Percentiles rank a stretch among this genome's conserved stretches.
These are phyloP conservation scores for Cynara cardunculus DNA, from an alignment of 129 eudicot genomes.

Conservation along the genomic window DNA sequence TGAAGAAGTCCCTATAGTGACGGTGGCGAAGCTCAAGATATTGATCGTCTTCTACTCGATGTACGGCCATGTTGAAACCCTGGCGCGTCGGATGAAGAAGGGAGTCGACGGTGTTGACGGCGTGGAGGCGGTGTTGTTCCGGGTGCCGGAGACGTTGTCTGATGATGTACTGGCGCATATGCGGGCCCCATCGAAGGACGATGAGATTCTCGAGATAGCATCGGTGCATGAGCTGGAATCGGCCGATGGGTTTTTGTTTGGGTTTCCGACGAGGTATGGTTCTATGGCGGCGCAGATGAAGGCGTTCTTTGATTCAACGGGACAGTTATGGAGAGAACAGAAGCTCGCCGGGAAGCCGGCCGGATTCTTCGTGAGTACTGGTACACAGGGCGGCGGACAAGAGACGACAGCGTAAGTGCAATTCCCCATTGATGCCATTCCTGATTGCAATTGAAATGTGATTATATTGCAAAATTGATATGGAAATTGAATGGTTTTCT, in stretches of 20 bases:
- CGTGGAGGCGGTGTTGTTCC: constrained; percentile 59
- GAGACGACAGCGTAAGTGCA: constrained; percentile 94
- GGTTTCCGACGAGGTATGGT: constrained; percentile 93
- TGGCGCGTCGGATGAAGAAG: constrained; percentile 64
- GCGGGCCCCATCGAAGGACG: constrained; percentile 86
- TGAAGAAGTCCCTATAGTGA: background rate
- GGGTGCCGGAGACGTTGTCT: constrained; percentile 89
- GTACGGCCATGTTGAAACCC: constrained; percentile 92
- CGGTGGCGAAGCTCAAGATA: constrained; percentile 32
- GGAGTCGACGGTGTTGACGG: constrained; percentile 82
- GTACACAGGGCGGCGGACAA: constrained; percentile 96
- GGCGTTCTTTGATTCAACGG: constrained; percentile 92
- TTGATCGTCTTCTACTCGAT: constrained; percentile 75
- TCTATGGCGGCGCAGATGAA: constrained; percentile 97
- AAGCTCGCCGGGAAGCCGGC: constrained; percentile 96
- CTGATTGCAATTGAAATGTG: constrained; percentile 4
- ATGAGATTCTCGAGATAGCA: constrained; percentile 54
- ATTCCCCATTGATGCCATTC: background rate
- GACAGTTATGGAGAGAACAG: constrained; percentile 79
- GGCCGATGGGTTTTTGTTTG: constrained; percentile 86
- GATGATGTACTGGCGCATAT: constrained; percentile 61
- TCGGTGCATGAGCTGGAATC: constrained; percentile 45
- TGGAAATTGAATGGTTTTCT: background rate
- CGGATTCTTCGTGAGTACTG: constrained; percentile 87
- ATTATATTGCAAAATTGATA: background rate